Base-by-base conservation (phyloP, 2,329 filamentous ascomycete species). In the Fusarium chuoi region DNA sequence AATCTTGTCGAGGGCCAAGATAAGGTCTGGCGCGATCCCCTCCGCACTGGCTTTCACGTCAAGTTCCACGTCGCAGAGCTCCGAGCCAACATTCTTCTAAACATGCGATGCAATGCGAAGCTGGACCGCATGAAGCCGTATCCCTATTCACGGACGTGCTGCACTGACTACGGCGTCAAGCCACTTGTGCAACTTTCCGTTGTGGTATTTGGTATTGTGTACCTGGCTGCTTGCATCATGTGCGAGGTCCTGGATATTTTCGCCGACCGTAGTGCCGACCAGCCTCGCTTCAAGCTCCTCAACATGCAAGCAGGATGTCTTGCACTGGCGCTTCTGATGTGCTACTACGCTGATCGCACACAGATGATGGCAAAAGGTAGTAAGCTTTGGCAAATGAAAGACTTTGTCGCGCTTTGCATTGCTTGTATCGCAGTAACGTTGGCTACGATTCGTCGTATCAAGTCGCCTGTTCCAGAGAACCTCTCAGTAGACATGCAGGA, bases 91-190 rank as follows among this genome's bases (percentile, higher is more conserved):
- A 79, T 89, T 8, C 70, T 90, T 2, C 81, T 91, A 39, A 89
- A 88, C 66, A 77, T 85, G 30, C 84, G 87, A 51, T 91, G 89
- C 78, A 90, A 71, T 78, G 84, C 78, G 58, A 84, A 72, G 72
- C 80, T 68, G 60, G 78, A 67, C 71, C 78, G 55, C 9, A 51
- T 70, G 30, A 45, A 65, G 1, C 79, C 79, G 13, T 85, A 84
- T 65, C 83, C 84, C 2, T 86, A 85, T 73, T 80, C 85, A 48
- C 81, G 84, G 52, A 89, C 87, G 6, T 90, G 88, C 69, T 90
- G 88, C 70, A 85, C 81, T 38, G 83, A 82, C n/a, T 89, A 89
- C 66, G 76, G 79, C 6, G 60, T 54, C 12, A 68, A 62, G 3
- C 39, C 70, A 20, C 55, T 79, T 44, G 13, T 35, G 1, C 24